phyloP scores from a whole-genome alignment of 345 rosid genomes.

The Gossypium rotundifolium region DNA sequence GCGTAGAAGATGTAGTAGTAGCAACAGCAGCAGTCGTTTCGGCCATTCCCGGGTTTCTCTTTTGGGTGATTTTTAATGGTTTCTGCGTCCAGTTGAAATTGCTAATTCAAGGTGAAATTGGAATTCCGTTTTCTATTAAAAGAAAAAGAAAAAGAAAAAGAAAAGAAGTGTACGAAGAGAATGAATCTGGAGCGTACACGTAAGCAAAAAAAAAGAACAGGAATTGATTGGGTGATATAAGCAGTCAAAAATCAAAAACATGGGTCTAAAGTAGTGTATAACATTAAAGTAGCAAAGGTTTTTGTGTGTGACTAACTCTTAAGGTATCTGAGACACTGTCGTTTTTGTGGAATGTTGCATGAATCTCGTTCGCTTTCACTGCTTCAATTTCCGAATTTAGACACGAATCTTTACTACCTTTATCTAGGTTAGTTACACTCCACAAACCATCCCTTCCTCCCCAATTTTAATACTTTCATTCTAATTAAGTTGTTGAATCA shows the following conservation, averaged over 20 bases:
- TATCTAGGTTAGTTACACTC: too few relatives aligned
- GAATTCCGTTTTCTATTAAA: too few relatives aligned
- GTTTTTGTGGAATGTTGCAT: background rate
- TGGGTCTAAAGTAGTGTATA: background rate
- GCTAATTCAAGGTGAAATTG: constrained; percentile 12
- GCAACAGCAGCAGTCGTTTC: constrained; percentile 20
- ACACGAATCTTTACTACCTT: too few relatives aligned
- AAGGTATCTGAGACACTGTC: background rate
- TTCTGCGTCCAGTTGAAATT: background rate
- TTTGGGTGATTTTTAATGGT: background rate
- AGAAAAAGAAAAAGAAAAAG: background rate
- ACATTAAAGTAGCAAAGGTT: background rate
- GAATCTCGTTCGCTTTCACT: too few relatives aligned
- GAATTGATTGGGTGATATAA: background rate
- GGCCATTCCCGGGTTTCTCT: constrained; percentile 23
- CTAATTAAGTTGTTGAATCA: too few relatives aligned
- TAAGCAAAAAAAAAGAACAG: background rate
- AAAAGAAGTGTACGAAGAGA: background rate
- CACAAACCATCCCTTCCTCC: too few relatives aligned
- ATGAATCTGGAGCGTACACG: constrained; percentile 23
- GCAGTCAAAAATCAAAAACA: background rate
- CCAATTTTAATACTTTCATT: too few relatives aligned
- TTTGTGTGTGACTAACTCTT: background rate
- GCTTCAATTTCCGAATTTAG: too few relatives aligned
- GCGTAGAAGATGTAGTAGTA: constrained; percentile 35